Evolutionary conservation across 2,329 filamentous ascomycete genomes (phyloP).

Genomic region (Scopulariopsis brevicaulis): DNA sequence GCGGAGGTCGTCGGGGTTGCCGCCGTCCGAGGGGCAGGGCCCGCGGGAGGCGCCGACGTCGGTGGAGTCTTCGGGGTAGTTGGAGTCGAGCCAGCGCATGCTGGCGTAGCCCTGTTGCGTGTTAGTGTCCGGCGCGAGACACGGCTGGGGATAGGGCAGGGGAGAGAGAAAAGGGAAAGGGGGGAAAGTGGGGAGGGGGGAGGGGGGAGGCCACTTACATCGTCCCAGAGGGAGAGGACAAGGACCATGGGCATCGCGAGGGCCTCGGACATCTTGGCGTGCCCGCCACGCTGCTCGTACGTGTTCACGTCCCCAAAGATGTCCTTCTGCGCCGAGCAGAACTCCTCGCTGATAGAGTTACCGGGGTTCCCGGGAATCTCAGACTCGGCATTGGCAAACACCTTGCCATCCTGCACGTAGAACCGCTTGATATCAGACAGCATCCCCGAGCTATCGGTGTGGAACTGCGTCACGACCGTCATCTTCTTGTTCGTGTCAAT

Average conservation of each 20-base stretch:
- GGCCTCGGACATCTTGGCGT: conserved; percentile 41
- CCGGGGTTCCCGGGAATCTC: conserved; percentile 28
- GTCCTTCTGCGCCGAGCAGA: conserved; percentile 44
- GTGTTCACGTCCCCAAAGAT: conserved; percentile 38
- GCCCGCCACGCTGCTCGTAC: conserved; percentile 43
- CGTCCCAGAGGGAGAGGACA: conserved; percentile 46
- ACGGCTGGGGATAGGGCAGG: neutral
- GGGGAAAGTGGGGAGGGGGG: neutral
- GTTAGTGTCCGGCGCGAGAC: neutral
- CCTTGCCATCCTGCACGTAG: conserved; percentile 47
- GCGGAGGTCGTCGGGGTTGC: conserved; percentile 13
- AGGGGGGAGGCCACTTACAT: conserved; percentile 14
- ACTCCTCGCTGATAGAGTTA: conserved; percentile 42
- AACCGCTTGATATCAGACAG: conserved; percentile 16
- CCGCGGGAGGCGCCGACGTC: conserved; percentile 13
- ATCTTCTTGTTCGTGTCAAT: conserved; percentile 46
- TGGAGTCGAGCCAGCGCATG: conserved; percentile 67
- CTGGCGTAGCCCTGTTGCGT: conserved; percentile 35
- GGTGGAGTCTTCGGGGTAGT: conserved; percentile 30
- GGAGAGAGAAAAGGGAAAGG: neutral
- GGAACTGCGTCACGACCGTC: conserved; percentile 18
- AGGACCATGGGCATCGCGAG: conserved; percentile 50
- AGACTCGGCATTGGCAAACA: conserved; percentile 32
- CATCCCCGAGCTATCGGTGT: neutral
- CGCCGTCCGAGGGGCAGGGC: conserved; percentile 12